Conservation (phyloP, 2,329 filamentous ascomycete genomes). For the Penicillium vulpinum region DNA sequence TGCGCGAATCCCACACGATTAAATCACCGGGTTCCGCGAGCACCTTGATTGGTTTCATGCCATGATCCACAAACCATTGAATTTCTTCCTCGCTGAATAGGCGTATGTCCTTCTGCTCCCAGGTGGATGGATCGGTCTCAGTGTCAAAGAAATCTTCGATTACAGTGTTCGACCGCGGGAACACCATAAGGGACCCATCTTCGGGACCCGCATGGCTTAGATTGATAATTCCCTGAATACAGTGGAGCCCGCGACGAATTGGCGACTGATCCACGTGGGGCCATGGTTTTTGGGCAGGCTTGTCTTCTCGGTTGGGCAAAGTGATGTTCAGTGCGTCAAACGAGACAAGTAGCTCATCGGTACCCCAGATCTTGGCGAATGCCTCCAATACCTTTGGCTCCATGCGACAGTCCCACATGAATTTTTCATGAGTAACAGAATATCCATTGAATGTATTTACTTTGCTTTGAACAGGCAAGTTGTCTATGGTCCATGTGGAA, state of each 20-base stretch:
- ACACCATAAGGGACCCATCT: conserved; percentile 20
- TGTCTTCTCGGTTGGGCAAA: conserved; percentile 14
- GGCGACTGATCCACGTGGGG: conserved; percentile 35
- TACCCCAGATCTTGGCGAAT: conserved; percentile 23
- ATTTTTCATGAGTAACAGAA: conserved; percentile 21
- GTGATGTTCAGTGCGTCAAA: conserved; percentile 25
- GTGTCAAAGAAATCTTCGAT: conserved; percentile 36
- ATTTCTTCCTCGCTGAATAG: conserved; percentile 29
- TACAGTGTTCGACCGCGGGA: conserved; percentile 22
- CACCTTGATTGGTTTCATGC: conserved; percentile 36
- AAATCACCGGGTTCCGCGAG: conserved; percentile 47
- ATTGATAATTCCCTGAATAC: conserved; percentile 27
- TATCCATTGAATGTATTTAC: conserved; percentile 20
- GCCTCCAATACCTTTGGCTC: conserved; percentile 20
- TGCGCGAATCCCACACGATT: conserved; percentile 40
- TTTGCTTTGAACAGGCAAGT: conserved; percentile 18
- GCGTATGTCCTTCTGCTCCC: conserved; percentile 19
- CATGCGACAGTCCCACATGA: conserved; percentile 25
- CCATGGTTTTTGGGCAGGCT: conserved; percentile 21
- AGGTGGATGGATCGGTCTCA: conserved; percentile 21
- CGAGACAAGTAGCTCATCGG: conserved; percentile 21
- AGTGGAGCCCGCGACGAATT: conserved; percentile 27
- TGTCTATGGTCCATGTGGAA: conserved; percentile 18
- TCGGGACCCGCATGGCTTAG: conserved; percentile 22
- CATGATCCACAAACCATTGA: conserved; percentile 31